Percentiles rank a stretch among this genome's conserved stretches.
phyloP scores from a whole-genome alignment of 2,329 filamentous ascomycete species.

The Verticillium zaregamsianum region DNA sequence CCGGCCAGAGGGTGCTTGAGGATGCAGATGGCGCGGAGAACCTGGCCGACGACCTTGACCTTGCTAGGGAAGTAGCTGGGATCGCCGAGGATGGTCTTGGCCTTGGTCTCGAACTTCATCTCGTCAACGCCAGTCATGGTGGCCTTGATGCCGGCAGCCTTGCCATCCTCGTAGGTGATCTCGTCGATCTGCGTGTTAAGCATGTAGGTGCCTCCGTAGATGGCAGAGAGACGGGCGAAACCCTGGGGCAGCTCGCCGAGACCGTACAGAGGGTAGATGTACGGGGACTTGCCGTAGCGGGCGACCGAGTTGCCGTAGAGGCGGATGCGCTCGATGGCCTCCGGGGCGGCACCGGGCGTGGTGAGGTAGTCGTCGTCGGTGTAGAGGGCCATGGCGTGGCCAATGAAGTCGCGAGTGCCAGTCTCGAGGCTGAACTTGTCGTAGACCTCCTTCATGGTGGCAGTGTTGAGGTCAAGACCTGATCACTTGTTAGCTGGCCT shows the following conservation, averaged over 20 bases:
- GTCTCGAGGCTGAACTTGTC: conserved; percentile 95
- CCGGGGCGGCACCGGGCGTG: conserved; percentile 67
- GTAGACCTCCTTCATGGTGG: conserved; percentile 97
- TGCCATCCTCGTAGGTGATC: conserved; percentile 75
- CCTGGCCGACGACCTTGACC: conserved; percentile 80
- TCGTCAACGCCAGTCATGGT: conserved; percentile 89
- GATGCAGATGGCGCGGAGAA: conserved; percentile 96
- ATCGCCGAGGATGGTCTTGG: conserved; percentile 92
- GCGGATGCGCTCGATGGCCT: conserved; percentile 86
- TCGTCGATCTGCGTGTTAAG: conserved; percentile 94
- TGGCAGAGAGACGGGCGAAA: conserved; percentile 94
- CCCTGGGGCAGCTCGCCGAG: conserved; percentile 96
- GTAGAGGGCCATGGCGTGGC: conserved; percentile 97
- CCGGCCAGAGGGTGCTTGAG: conserved; percentile 90
- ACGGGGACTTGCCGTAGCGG: conserved; percentile 95
- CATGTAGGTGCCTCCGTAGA: conserved; percentile 99
- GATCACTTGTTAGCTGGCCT: background rate
- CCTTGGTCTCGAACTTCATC: conserved; percentile 95
- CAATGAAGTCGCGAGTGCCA: conserved; percentile 89
- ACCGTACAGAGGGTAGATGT: conserved; percentile 98
- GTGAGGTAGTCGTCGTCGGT: conserved; percentile 83
- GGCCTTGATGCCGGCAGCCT: conserved; percentile 93
- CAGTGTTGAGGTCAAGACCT: conserved; percentile 72
- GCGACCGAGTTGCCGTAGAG: conserved; percentile 98
- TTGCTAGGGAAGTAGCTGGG: conserved; percentile 95